phyloP scores from a whole-genome alignment of 495 filamentous ascomycete genomes.

The Penicillium canescens region DNA sequence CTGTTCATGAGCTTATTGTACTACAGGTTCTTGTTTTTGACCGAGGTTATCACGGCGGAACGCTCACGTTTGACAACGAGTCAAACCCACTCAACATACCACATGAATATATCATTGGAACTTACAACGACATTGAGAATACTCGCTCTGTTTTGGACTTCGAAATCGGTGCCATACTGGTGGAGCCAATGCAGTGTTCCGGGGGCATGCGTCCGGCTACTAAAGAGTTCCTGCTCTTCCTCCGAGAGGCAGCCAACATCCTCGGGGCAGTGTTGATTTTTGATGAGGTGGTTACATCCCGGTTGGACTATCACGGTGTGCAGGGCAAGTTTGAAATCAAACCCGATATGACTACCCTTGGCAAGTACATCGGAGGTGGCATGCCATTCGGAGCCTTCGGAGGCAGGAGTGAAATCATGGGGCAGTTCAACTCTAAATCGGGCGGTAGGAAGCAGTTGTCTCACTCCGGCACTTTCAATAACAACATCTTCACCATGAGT shows the following conservation, averaged over 20 bases:
- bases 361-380: slow-evolving; percentile 61
- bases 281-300: slow-evolving; percentile 12
- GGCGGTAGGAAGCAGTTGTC: slow-evolving; percentile 5
- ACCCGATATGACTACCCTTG: slow-evolving; percentile 55
- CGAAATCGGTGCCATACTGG: slow-evolving; percentile 51
- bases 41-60: slow-evolving; percentile 51
- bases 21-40: slow-evolving; percentile 34
- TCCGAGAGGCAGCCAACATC: slow-evolving; percentile 11
- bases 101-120: slow-evolving; percentile 5
- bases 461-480: slow-evolving; percentile 70
- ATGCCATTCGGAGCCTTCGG: slow-evolving; percentile 60
- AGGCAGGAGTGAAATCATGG: slow-evolving; percentile 53
- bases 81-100: slow-evolving; percentile 10
- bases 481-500: slow-evolving; percentile 61
- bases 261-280: slow-evolving; percentile 4
- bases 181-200: slow-evolving; percentile 56
- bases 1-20: too few species aligned
- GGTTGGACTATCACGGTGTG: background rate
- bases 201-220: slow-evolving; percentile 48
- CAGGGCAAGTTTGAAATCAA: slow-evolving; percentile 29
- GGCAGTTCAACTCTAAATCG: slow-evolving; percentile 45
- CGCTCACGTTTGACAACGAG: slow-evolving; percentile 9
- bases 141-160: background rate
- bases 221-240: slow-evolving; percentile 35
- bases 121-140: background rate